Evolutionary conservation across 1,139 yeast species (phyloP).

Genomic region (Kurtzmaniella quercitrusa): DNA sequence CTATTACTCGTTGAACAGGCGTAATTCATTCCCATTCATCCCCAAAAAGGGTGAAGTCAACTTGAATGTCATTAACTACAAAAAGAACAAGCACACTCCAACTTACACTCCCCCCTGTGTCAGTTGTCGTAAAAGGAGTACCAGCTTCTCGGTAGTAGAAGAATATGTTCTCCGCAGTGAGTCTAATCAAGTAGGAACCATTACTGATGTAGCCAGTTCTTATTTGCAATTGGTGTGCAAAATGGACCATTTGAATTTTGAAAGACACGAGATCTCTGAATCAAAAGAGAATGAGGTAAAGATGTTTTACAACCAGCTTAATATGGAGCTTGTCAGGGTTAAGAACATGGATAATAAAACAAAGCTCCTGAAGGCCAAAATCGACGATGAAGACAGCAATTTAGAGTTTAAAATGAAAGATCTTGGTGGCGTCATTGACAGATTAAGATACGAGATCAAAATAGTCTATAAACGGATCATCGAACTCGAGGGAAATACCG

Average conservation of each 20-base stretch:
- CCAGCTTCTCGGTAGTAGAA: slow-evolving; percentile 45
- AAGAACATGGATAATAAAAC: slow-evolving; percentile 27
- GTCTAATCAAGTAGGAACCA: slow-evolving; percentile 12
- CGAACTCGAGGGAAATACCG: slow-evolving; percentile 71
- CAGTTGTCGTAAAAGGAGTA: slow-evolving; percentile 17
- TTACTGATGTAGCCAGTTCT: slow-evolving; percentile 21
- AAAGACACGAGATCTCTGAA: slow-evolving; percentile 2
- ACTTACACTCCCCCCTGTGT: slow-evolving; percentile 1
- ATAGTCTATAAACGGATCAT: slow-evolving; percentile 67
- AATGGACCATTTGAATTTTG: slow-evolving; percentile 9
- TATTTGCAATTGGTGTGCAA: slow-evolving; percentile 21
- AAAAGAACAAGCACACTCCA: slow-evolving; percentile 9
- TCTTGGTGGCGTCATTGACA: slow-evolving; percentile 65
- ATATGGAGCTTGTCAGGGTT: slow-evolving; percentile 28
- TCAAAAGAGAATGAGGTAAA: slow-evolving; percentile 12
- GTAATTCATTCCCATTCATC: slow-evolving; percentile 43
- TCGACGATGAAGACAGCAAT: slow-evolving; percentile 30
- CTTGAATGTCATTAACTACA: slow-evolving; percentile 23
- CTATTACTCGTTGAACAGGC: slow-evolving; percentile 29
- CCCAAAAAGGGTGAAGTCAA: slow-evolving; percentile 22
- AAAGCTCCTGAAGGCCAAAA: slow-evolving; percentile 23
- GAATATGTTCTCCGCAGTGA: slow-evolving; percentile 16
- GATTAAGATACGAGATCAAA: slow-evolving; percentile 76
- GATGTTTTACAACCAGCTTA: slow-evolving; percentile 24
- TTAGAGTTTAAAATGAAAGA: slow-evolving; percentile 54